A percentile compares a stretch with the other conserved stretches of the same genome.
Evolutionary conservation across 306 rosid species (phyloP).

Genomic region (Prunus mume): DNA sequence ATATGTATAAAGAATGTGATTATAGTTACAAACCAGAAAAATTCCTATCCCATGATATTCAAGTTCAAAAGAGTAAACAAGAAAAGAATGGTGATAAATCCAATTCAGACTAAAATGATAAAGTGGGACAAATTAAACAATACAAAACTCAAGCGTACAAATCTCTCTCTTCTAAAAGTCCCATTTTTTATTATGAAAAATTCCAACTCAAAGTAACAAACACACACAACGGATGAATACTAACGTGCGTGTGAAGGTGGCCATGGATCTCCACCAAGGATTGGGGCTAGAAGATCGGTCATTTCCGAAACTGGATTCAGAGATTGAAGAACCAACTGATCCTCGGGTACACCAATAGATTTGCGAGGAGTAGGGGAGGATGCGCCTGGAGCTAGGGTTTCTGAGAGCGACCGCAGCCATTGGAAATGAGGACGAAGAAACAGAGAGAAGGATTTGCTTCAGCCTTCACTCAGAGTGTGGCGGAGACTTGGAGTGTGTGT

Average conservation of each 20-base stretch:
- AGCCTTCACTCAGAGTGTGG: conserved; percentile 23
- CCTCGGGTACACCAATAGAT: conserved; percentile 51
- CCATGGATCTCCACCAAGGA: conserved; percentile 81
- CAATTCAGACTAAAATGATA: background rate
- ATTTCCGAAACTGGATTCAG: conserved; percentile 36
- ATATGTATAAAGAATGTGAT: background rate
- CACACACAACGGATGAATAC: background rate
- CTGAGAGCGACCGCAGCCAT: conserved; percentile 76
- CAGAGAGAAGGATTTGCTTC: background rate
- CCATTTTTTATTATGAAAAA: background rate
- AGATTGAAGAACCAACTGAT: conserved; percentile 34
- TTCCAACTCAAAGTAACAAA: background rate
- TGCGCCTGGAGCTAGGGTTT: conserved; percentile 49
- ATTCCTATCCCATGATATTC: background rate
- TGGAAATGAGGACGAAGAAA: conserved; percentile 16
- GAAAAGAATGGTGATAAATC: background rate
- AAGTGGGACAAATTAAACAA: background rate
- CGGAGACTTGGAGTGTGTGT: background rate
- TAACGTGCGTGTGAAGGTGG: conserved; percentile 86
- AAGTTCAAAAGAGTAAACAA: background rate
- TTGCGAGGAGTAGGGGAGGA: conserved; percentile 55
- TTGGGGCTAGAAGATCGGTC: conserved; percentile 39
- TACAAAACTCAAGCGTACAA: background rate
- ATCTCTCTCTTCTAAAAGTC: background rate
- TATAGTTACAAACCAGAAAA: background rate